These are phyloP conservation scores for Phytophthora hybrid DNA, from an alignment of 352 stramenopile species.

Conservation along the genomic window DNA sequence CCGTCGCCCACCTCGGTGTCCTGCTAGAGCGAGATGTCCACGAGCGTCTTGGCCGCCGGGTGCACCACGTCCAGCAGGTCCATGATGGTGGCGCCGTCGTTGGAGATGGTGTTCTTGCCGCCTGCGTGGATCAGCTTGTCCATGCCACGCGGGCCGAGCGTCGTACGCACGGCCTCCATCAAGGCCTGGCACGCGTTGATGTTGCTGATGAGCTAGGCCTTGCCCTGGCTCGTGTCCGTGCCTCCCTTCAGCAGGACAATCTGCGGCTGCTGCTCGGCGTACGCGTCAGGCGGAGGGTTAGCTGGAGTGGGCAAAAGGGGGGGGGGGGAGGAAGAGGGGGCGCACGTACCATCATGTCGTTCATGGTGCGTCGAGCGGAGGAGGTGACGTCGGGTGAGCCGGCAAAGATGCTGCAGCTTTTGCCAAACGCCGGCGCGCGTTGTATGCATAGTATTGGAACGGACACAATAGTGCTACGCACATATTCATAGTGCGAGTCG, in stretches of 20 bases:
- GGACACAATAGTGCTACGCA: too few species aligned
- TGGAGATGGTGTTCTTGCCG: conserved; percentile 97
- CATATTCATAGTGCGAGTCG: too few species aligned
- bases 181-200: conserved; percentile 94
- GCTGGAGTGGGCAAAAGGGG: not conserved
- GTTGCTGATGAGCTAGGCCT: conserved; percentile 95
- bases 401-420: too few species aligned
- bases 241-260: conserved; percentile 99
- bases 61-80: conserved; percentile 98
- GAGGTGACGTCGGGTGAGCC: conserved; percentile 13
- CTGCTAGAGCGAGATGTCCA: conserved; percentile 97
- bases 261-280: conserved; percentile 86
- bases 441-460: too few species aligned
- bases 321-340: not conserved
- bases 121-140: conserved; percentile 98
- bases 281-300: not conserved
- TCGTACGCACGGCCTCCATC: conserved; percentile 97
- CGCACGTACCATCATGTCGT: conserved; percentile 52
- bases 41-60: conserved; percentile 98
- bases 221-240: conserved; percentile 99
- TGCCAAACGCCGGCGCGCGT: too few species aligned
- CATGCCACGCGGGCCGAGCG: conserved; percentile 97
- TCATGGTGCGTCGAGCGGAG: conserved; percentile 29
- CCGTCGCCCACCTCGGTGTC: conserved; percentile 92
- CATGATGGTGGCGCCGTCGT: conserved; percentile 99